These are phyloP conservation scores for Ganoderma multipileum DNA, from an alignment of 1,284 basidiomycete species.

Conservation along the genomic window DNA sequence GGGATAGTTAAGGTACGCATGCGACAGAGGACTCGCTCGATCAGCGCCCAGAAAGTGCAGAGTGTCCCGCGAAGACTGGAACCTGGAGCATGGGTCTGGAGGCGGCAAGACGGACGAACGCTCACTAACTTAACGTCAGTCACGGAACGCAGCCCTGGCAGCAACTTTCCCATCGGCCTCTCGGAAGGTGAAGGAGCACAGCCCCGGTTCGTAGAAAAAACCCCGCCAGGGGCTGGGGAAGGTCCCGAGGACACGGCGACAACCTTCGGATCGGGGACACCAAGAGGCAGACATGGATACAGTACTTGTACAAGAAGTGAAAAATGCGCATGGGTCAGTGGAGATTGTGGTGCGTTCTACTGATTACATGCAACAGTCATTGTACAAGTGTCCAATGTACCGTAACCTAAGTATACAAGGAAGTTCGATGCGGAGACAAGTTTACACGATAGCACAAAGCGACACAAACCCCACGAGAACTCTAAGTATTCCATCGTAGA, in stretches of 20 bases:
- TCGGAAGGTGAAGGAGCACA: slow-evolving; percentile 1
- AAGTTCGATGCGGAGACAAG: neutral
- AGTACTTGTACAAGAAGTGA: neutral
- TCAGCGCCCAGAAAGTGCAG: neutral
- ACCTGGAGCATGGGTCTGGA: neutral
- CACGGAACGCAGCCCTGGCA: neutral
- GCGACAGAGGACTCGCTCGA: neutral
- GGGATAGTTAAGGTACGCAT: slow-evolving; percentile 6
- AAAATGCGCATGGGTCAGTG: neutral
- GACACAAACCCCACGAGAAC: neutral
- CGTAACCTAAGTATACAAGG: neutral
- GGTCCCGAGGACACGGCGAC: neutral
- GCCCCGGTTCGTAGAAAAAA: neutral
- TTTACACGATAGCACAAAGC: neutral
- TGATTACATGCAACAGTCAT: neutral
- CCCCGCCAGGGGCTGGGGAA: neutral
- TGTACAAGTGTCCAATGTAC: neutral
- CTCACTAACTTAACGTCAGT: neutral
- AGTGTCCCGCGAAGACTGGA: neutral
- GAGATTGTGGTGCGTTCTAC: neutral
- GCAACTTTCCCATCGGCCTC: neutral
- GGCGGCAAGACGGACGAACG: neutral
- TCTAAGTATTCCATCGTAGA: neutral
- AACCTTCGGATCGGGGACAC: neutral
- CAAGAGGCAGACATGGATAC: neutral